Evolutionary conservation across 768 basidiomycete genomes (phyloP).

Genomic region (Pleurotus pulmonarius): DNA sequence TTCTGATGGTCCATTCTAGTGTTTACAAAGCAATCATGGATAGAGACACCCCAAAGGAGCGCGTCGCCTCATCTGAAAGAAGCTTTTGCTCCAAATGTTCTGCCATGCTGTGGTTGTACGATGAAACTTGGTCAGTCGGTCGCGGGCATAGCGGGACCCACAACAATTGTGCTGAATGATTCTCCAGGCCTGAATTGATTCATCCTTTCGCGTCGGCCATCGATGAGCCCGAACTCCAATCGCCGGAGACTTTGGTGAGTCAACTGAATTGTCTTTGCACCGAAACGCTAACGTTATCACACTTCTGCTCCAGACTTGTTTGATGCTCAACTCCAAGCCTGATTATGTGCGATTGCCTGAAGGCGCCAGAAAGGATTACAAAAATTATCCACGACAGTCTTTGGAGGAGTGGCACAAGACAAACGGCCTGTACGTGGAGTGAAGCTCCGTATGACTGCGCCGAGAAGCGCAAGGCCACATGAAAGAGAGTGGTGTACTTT

Average conservation of each 20-base stretch:
- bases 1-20: slow-evolving; percentile 22
- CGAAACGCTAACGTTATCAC: not conserved
- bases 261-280: not conserved
- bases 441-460: not conserved
- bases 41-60: slow-evolving; percentile 48
- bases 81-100: slow-evolving; percentile 65
- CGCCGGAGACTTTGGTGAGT: slow-evolving; percentile 48
- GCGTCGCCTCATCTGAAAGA: slow-evolving; percentile 49
- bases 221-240: slow-evolving; percentile 53
- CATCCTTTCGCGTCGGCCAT: slow-evolving; percentile 71
- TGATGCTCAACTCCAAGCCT: slow-evolving; percentile 49
- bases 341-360: slow-evolving; percentile 61
- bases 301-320: slow-evolving; percentile 33
- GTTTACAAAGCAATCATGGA: slow-evolving; percentile 61
- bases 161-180: too few relatives aligned
- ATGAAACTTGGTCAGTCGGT: slow-evolving; percentile 42
- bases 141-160: too few relatives aligned
- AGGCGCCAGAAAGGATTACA: slow-evolving; percentile 44
- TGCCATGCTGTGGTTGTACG: slow-evolving; percentile 65
- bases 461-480: too few relatives aligned
- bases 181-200: slow-evolving; percentile 53
- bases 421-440: slow-evolving; percentile 36
- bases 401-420: slow-evolving; percentile 62
- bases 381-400: slow-evolving; percentile 39
- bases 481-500: too few relatives aligned